Percentiles rank a stretch among this genome's conserved stretches.
Evolutionary conservation across 441 rosid species (phyloP).

Genomic region (Manihot esculenta): DNA sequence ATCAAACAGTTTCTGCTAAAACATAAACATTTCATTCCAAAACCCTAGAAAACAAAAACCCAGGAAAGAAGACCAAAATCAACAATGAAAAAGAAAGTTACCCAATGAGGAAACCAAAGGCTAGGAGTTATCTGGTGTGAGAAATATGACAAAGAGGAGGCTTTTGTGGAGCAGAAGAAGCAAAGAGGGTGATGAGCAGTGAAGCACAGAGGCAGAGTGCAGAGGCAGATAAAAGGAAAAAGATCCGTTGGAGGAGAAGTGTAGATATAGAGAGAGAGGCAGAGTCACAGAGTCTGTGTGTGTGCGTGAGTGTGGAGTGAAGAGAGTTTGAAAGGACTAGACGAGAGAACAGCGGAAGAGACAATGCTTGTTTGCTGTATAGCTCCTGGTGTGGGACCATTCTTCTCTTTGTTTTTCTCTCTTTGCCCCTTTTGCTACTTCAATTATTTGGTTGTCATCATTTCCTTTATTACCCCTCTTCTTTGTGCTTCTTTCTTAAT

Average conservation of each 20-base stretch:
- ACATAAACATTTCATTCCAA: constrained; percentile 2
- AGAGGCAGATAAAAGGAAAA: constrained; percentile 26
- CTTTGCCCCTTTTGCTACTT: neutral
- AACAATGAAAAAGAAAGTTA: constrained; percentile 16
- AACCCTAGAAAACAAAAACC: constrained; percentile 30
- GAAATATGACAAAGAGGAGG: neutral
- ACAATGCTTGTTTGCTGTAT: constrained; percentile 23
- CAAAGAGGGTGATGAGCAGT: constrained; percentile 14
- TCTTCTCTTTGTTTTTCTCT: neutral
- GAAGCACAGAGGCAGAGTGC: constrained; percentile 16
- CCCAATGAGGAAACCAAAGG: constrained; percentile 18
- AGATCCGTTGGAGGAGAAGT: constrained; percentile 30
- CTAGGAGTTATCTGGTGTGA: neutral
- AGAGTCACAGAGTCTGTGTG: neutral
- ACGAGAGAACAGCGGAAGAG: constrained; percentile 27
- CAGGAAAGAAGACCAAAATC: neutral
- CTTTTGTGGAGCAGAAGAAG: neutral
- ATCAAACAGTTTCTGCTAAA: neutral
- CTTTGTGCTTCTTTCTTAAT: neutral
- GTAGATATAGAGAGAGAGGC: neutral
- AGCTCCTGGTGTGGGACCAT: neutral
- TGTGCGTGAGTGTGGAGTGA: neutral
- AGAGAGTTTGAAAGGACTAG: neutral
- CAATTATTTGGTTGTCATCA: constrained; percentile 18
- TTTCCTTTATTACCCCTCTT: constrained; percentile 25